These are phyloP conservation scores for Raphanus raphanistrum DNA, from an alignment of 345 rosid genomes.

Conservation along the genomic window DNA sequence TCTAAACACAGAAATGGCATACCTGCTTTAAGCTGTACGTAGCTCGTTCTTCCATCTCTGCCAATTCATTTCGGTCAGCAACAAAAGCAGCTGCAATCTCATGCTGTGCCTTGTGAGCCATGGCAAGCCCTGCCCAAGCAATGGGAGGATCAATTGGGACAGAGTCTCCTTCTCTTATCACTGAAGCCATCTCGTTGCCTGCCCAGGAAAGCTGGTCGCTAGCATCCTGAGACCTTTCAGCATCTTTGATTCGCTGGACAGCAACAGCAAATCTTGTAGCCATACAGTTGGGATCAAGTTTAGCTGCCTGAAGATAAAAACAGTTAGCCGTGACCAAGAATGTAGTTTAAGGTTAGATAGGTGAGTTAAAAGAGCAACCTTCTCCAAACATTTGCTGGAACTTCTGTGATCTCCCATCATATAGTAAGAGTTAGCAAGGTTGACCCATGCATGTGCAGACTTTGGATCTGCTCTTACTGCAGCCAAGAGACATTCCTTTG, in stretches of 20 bases:
- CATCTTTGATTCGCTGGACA: conserved; percentile 85
- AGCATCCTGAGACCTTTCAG: conserved; percentile 91
- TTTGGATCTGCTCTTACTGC: conserved; percentile 74
- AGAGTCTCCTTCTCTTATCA: conserved; percentile 88
- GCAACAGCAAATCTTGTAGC: conserved; percentile 93
- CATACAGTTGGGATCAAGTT: conserved; percentile 91
- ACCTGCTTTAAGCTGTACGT: conserved; percentile 86
- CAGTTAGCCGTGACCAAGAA: conserved; percentile 7
- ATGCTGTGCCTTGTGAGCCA: conserved; percentile 88
- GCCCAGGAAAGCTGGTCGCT: conserved; percentile 88
- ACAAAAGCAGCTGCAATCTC: conserved; percentile 87
- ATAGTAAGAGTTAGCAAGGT: conserved; percentile 80
- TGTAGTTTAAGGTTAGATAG: conserved; percentile 24
- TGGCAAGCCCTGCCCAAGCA: conserved; percentile 95
- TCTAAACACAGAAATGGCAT: neutral
- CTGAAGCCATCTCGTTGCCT: conserved; percentile 96
- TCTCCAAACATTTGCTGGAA: conserved; percentile 96
- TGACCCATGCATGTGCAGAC: conserved; percentile 87
- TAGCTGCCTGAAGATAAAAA: conserved; percentile 66
- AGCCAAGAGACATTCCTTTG: conserved; percentile 82
- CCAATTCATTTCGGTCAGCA: conserved; percentile 55
- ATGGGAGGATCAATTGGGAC: conserved; percentile 67
- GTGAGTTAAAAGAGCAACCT: conserved; percentile 75
- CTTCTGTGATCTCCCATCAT: conserved; percentile 79
- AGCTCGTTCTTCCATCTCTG: conserved; percentile 76